These are phyloP conservation scores for Mycena floridula DNA, from an alignment of 768 basidiomycete species.

Conservation along the genomic window DNA sequence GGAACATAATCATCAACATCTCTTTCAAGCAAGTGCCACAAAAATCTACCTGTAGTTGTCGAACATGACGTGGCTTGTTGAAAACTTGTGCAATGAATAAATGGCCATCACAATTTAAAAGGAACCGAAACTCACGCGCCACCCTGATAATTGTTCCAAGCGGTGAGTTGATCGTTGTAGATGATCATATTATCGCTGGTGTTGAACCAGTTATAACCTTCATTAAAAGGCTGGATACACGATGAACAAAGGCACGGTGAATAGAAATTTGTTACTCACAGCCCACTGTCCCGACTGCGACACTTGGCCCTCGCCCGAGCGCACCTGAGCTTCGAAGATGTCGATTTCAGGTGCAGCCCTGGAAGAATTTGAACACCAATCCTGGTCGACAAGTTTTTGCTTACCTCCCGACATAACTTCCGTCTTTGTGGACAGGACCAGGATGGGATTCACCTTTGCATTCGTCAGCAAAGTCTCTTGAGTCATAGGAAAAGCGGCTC, in stretches of 20 bases:
- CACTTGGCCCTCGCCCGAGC: slow-evolving; percentile 19
- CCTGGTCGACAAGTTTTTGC: no score
- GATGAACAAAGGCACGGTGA: not conserved
- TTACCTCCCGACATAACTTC: slow-evolving; percentile 73
- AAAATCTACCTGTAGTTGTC: slow-evolving; percentile 18
- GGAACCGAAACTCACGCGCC: no score
- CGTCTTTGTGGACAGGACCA: slow-evolving; percentile 73
- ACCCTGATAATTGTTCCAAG: slow-evolving; percentile 35
- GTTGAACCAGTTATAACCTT: slow-evolving; percentile 35
- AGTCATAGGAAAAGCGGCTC: no score
- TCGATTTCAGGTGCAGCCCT: slow-evolving; percentile 59
- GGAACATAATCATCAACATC: no score
- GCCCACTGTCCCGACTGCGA: slow-evolving; percentile 51
- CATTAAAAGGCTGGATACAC: slow-evolving; percentile 37
- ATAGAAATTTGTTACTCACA: slow-evolving; percentile 15
- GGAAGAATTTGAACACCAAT: no score
- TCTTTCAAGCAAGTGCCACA: not conserved
- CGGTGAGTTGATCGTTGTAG: slow-evolving; percentile 27
- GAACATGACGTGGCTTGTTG: slow-evolving; percentile 26
- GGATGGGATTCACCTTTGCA: slow-evolving; percentile 82
- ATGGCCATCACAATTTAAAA: no score
- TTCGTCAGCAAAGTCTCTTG: no score
- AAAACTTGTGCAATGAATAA: no score
- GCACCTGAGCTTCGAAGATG: slow-evolving; percentile 47
- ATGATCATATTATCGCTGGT: slow-evolving; percentile 26